Percentiles rank a stretch among this genome's conserved stretches.
These are phyloP conservation scores for Taphrina confusa DNA, from an alignment of 1,139 yeast genomes.

Conservation along the genomic window DNA sequence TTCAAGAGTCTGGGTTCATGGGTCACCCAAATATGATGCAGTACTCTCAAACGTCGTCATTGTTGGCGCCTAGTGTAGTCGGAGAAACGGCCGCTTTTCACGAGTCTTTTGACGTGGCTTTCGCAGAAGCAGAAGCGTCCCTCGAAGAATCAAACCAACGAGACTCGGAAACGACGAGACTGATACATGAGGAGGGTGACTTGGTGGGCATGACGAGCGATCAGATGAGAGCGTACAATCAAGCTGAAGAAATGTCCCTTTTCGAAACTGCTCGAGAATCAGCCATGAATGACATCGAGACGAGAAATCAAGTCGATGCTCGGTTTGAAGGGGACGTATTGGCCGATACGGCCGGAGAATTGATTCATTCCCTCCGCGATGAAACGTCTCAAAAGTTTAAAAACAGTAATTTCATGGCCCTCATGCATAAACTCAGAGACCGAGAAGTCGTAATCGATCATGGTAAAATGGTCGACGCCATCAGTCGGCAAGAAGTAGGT, in stretches of 20 bases:
- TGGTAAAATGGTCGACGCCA: constrained; percentile 46
- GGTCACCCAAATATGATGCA: no score
- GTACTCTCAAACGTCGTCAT: no score
- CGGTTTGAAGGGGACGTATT: constrained; percentile 15
- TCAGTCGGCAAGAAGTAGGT: constrained; percentile 10
- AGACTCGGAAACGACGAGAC: neutral
- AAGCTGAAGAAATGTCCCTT: neutral
- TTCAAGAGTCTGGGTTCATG: neutral
- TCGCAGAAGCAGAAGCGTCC: constrained; percentile 27
- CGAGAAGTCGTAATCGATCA: constrained; percentile 45
- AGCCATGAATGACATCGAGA: neutral
- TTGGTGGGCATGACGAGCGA: constrained; percentile 1
- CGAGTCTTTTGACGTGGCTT: constrained; percentile 17
- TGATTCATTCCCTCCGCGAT: constrained; percentile 11
- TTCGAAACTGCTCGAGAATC: neutral
- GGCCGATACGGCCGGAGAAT: constrained; percentile 25
- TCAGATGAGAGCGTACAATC: neutral
- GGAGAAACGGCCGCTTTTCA: neutral
- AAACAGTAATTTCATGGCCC: constrained; percentile 48
- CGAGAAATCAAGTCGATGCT: neutral
- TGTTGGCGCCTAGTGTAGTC: neutral
- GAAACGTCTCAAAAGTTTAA: constrained; percentile 45
- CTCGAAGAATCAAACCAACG: neutral
- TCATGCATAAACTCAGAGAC: constrained; percentile 48
- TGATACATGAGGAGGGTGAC: neutral